phyloP scores from a whole-genome alignment of 192 early-diverging fungal genomes.

The Linnemannia exigua region DNA sequence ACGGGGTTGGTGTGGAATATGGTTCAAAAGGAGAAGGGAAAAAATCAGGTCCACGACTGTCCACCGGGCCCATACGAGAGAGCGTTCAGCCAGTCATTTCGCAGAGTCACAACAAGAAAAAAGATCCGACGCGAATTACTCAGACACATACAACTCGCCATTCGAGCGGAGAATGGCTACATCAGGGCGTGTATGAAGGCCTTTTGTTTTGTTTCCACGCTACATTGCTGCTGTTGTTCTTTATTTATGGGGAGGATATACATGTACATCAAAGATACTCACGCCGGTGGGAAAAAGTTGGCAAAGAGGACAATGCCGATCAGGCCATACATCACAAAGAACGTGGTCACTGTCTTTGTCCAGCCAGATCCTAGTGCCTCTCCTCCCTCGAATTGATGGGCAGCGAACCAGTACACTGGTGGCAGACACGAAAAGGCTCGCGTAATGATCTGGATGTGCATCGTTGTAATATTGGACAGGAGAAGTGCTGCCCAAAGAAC shows the following conservation, averaged over 20 bases:
- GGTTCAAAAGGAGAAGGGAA: background rate
- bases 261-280: background rate
- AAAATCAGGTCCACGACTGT: constrained; percentile 5
- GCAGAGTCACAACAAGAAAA: background rate
- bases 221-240: background rate
- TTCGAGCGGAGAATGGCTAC: background rate
- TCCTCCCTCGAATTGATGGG: constrained; percentile 59
- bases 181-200: background rate
- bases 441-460: constrained; percentile 94
- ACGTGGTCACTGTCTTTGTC: constrained; percentile 42
- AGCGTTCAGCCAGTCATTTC: constrained; percentile 4
- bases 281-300: constrained; percentile 91
- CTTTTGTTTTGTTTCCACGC: too few relatives aligned
- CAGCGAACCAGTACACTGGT: constrained; percentile 85
- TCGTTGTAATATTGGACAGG: constrained; percentile 71
- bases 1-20: background rate
- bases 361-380: constrained; percentile 13
- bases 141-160: background rate
- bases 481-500: constrained; percentile 80
- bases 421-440: constrained; percentile 89
- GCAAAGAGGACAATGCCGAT: constrained; percentile 87
- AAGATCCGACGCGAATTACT: constrained; percentile 7
- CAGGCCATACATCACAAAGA: constrained; percentile 84
- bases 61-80: background rate
- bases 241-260: background rate